Conservation (phyloP, 2,329 filamentous ascomycete genomes). For the Aspergillus fijiensis region DNA sequence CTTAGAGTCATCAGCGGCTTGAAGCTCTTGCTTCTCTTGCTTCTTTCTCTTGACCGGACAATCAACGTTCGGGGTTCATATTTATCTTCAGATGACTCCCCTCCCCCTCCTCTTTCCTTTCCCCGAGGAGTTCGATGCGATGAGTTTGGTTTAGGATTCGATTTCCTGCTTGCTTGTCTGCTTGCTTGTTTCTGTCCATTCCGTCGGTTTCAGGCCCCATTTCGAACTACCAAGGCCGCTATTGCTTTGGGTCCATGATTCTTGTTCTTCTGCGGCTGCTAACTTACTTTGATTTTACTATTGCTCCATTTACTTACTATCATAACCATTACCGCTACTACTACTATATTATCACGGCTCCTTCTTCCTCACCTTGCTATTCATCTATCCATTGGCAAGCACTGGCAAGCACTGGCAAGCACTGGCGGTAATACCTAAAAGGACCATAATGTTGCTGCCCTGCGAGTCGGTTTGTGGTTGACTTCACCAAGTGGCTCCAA, state of each 20-base stretch:
- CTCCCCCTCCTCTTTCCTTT: not conserved
- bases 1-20: not conserved
- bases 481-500: conserved; percentile 17
- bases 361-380: not conserved
- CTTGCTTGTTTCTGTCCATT: not conserved
- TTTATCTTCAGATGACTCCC: not conserved
- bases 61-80: not conserved
- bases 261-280: not conserved
- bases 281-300: not conserved
- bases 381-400: not conserved
- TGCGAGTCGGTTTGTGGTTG: conserved; percentile 12
- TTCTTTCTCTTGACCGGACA: not conserved
- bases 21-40: not conserved
- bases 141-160: not conserved
- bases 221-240: not conserved
- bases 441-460: not conserved
- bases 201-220: not conserved
- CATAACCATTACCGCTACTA: too few species aligned
- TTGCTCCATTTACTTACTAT: not conserved
- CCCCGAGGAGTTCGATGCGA: not conserved
- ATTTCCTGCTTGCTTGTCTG: not conserved
- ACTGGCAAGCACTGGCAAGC: not conserved
- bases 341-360: too few species aligned
- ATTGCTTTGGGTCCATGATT: not conserved
- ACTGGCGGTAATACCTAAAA: not conserved